phyloP scores from a whole-genome alignment of 164 flowering plant genomes.

The Aristolochia contorta region DNA sequence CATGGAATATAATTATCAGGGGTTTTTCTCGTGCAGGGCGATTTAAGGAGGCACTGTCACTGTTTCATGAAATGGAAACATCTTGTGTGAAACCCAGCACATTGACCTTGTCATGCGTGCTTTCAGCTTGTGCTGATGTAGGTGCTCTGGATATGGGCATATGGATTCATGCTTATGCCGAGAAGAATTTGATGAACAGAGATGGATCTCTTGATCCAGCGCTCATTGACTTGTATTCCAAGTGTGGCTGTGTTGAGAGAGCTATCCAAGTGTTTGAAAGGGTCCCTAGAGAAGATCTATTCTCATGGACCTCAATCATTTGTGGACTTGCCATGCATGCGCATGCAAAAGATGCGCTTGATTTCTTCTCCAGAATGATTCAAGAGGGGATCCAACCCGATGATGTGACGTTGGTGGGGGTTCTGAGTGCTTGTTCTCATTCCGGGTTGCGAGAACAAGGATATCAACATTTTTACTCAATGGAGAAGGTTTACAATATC shows the following conservation, averaged over 20 bases:
- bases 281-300: too few species aligned
- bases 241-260: too few species aligned
- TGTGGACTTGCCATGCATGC: too few species aligned
- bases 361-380: neutral
- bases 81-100: slow-evolving; percentile 14
- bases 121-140: too few species aligned
- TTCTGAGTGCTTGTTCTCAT: neutral
- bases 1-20: slow-evolving; percentile 23
- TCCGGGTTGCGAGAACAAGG: neutral
- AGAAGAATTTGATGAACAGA: too few species aligned
- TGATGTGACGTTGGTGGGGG: neutral
- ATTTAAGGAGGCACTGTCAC: slow-evolving; percentile 13
- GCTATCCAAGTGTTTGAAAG: too few species aligned
- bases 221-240: too few species aligned
- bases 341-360: too few species aligned
- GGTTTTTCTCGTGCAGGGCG: slow-evolving; percentile 14
- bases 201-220: too few species aligned
- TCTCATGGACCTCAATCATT: too few species aligned
- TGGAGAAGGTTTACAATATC: neutral
- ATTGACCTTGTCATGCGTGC: slow-evolving; percentile 11
- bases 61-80: slow-evolving; percentile 21
- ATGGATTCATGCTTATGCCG: too few species aligned
- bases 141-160: too few species aligned
- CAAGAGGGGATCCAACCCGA: neutral
- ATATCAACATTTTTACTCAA: neutral